These are phyloP conservation scores for Thalassiosira hispida DNA, from an alignment of 352 stramenopile species.

Conservation along the genomic window DNA sequence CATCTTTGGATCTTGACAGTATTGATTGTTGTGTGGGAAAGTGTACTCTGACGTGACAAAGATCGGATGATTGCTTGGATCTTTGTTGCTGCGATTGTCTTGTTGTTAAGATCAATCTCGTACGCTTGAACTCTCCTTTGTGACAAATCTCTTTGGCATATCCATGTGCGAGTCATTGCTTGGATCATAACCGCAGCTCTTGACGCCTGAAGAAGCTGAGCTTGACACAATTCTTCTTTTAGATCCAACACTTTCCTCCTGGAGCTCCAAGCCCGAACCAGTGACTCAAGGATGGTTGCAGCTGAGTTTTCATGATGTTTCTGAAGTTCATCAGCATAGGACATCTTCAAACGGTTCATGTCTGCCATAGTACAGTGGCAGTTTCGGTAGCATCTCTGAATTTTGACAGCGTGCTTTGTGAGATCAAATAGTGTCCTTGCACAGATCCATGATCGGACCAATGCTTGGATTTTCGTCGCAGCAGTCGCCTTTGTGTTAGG, in stretches of 20 bases:
- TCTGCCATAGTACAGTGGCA: not conserved
- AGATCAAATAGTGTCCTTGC: conserved; percentile 1
- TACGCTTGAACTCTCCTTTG: not conserved
- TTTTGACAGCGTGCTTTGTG: conserved; percentile 3
- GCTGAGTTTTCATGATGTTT: not conserved
- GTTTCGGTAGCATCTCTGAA: conserved; percentile 15
- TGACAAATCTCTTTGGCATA: not conserved
- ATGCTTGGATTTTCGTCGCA: conserved; percentile 24
- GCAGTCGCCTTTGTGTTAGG: not conserved
- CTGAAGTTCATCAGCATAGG: not conserved
- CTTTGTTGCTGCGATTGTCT: not conserved
- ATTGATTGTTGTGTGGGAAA: not conserved
- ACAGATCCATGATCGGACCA: conserved; percentile 15
- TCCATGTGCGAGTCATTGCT: not conserved
- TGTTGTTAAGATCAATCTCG: not conserved
- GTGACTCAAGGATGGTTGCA: not conserved
- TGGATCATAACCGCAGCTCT: not conserved
- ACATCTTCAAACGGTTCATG: not conserved
- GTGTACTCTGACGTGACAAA: not conserved
- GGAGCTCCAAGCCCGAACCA: not conserved
- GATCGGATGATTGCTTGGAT: not conserved
- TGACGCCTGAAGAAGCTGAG: not conserved
- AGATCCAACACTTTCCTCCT: not conserved
- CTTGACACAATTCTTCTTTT: not conserved
- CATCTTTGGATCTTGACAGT: conserved; percentile 1